These are phyloP conservation scores for Aspergillus conjunctus DNA, from an alignment of 495 filamentous ascomycete genomes.

Conservation along the genomic window DNA sequence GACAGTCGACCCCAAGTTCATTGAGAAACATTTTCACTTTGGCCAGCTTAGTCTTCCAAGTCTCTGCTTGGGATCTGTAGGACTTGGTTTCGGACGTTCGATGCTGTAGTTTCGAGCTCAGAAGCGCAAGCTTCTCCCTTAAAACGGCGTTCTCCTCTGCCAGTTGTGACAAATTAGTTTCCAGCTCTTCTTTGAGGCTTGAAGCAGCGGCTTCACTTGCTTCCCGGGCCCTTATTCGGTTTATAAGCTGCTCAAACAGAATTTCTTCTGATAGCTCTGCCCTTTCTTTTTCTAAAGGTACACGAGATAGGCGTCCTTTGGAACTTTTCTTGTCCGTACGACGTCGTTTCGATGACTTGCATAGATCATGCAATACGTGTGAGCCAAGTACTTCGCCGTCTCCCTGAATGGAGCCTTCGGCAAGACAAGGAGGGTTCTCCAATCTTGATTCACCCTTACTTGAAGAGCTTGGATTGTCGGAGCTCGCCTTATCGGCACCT, in stretches of 20 bases:
- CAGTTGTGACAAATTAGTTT: conserved; percentile 27
- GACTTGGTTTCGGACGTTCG: conserved; percentile 23
- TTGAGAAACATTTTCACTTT: conserved; percentile 41
- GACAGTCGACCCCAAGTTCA: conserved; percentile 38
- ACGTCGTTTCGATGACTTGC: conserved; percentile 23
- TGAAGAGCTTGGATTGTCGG: not conserved
- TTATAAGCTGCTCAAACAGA: conserved; percentile 42
- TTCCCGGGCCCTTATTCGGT: conserved; percentile 38
- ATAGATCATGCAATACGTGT: conserved; percentile 10
- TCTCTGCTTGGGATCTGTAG: conserved; percentile 28
- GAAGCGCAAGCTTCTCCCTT: conserved; percentile 22
- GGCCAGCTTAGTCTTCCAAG: conserved; percentile 38
- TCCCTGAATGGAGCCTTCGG: not conserved
- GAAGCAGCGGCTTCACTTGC: conserved; percentile 34
- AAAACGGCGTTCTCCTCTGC: conserved; percentile 33
- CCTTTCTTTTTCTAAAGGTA: not conserved
- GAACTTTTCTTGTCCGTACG: conserved; percentile 18
- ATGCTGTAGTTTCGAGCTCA: conserved; percentile 24
- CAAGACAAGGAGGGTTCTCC: not conserved
- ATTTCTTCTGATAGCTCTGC: conserved; percentile 36
- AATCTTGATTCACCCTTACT: not conserved
- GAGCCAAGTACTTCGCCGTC: not conserved
- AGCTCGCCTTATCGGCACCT: too few relatives aligned
- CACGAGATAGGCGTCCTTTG: not conserved
- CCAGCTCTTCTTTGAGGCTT: conserved; percentile 29